Evolutionary conservation across 768 basidiomycete genomes (phyloP), one percentile per base, ranked within the genome.

Genomic region (Tulasnella sp.): DNA sequence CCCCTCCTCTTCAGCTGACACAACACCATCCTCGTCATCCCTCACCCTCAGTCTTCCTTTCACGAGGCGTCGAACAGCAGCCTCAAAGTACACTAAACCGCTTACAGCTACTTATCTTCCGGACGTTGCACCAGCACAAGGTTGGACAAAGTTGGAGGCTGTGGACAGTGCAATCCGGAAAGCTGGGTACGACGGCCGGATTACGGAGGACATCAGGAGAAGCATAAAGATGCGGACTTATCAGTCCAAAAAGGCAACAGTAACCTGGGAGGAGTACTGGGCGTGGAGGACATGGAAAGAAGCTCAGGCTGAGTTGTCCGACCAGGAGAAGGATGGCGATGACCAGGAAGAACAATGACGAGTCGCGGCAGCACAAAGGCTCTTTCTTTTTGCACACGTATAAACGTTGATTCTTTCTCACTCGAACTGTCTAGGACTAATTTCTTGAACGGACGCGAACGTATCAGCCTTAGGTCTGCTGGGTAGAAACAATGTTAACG

Each of bases 61-160:
- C 9, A 44, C 65, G 3, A 59, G 32, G 32, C 71, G 76, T 4
- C 75, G 76, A 7, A 65, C 68, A 26, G 39, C 35, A 2, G n/a
- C 66, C 1, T 44, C 59, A 9, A 87, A 83, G 78, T 86, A 86
- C 75, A 82, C 39, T 3, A 44, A 67, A 16, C 42, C 84, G 0
- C 88, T 95, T 76, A 86, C 88, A 12, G 95, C 95, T 8, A 95
- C 93, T 0, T 99, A 95, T 81, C 85, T 99, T 12, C 97, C 97
- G 5, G 89, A 98, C 70, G 91, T 99, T 73, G 90, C 92, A 52
- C 86, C 89, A 0, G 92, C 94, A 41, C 96, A 98, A 80, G 95
- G 93, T 7, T 99, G 97, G 97, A 87, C 89, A 74, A 91, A 90
- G 84, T 82, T 90, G 72, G 91, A 97, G 79, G 90, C 96, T 7